Conservation (phyloP, 768 basidiomycete species). For the Pleurotus salmoneostramineus region DNA sequence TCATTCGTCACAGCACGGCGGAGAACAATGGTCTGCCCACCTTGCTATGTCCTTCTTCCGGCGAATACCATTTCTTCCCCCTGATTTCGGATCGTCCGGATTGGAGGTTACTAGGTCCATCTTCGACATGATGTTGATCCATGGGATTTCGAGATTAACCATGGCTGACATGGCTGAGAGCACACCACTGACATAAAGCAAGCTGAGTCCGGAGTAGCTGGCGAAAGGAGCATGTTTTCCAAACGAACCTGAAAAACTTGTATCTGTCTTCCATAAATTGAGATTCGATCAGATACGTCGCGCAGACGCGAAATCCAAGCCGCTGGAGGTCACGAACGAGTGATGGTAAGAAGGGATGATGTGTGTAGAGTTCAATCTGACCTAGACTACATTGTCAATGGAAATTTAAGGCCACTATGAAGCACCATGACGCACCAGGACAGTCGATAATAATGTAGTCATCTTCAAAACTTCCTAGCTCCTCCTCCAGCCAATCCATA, state of each 20-base stretch:
- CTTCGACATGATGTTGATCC: slow-evolving; percentile 98
- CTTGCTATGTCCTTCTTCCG: slow-evolving; percentile 79
- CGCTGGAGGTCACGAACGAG: slow-evolving; percentile 74
- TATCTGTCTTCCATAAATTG: slow-evolving; percentile 99
- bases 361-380: slow-evolving; percentile 98
- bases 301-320: slow-evolving; percentile 83
- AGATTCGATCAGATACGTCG: slow-evolving; percentile 91
- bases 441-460: slow-evolving; percentile 95
- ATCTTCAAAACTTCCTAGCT: slow-evolving; percentile 90
- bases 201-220: background rate
- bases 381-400: slow-evolving; percentile 38
- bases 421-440: slow-evolving; percentile 53
- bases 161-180: slow-evolving; percentile 98
- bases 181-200: slow-evolving; percentile 61
- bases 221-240: background rate
- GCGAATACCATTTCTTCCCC: slow-evolving; percentile 70
- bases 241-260: slow-evolving; percentile 85
- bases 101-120: slow-evolving; percentile 91
- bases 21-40: slow-evolving; percentile 29
- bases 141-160: slow-evolving; percentile 95
- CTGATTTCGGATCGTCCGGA: slow-evolving; percentile 48
- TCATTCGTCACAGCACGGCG: slow-evolving; percentile 3
- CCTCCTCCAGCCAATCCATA: slow-evolving; percentile 98
- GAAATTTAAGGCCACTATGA: background rate
- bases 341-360: slow-evolving; percentile 93